These are phyloP conservation scores for Amaranthus palmeri DNA, from an alignment of 148 eudicot genomes.

Conservation along the genomic window DNA sequence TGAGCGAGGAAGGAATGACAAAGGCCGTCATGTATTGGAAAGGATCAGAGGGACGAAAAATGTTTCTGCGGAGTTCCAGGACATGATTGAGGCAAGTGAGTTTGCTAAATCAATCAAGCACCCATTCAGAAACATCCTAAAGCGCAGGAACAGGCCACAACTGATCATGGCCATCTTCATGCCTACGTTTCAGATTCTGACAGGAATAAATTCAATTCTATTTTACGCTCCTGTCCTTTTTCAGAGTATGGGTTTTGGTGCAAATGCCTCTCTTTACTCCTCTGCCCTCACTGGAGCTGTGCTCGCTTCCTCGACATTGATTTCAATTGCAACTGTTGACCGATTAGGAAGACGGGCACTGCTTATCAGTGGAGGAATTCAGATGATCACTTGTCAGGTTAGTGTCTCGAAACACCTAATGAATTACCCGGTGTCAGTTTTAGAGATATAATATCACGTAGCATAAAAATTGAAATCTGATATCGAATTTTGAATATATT, in stretches of 20 bases:
- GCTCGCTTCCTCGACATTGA: constrained; percentile 49
- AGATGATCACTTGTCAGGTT: constrained; percentile 67
- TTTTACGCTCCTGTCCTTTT: constrained; percentile 90
- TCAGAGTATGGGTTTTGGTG: constrained; percentile 70
- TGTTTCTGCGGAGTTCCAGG: constrained; percentile 60
- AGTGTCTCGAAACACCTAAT: neutral
- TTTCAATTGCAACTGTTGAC: constrained; percentile 70
- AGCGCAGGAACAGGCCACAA: constrained; percentile 72
- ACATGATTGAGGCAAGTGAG: constrained; percentile 67
- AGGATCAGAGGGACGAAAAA: constrained; percentile 61
- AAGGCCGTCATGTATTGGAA: constrained; percentile 51
- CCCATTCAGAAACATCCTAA: constrained; percentile 71
- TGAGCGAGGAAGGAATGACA: constrained; percentile 47
- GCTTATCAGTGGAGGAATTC: constrained; percentile 63
- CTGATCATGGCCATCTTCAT: constrained; percentile 70
- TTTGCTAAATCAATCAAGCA: constrained; percentile 66
- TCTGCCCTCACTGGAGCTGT: constrained; percentile 70
- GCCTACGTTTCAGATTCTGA: constrained; percentile 82
- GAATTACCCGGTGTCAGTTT: neutral
- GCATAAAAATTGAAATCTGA: neutral
- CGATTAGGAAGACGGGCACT: constrained; percentile 61
- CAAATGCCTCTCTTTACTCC: constrained; percentile 63
- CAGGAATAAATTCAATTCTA: constrained; percentile 77
- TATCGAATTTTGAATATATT: neutral
- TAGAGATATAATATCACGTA: neutral